Percentiles rank a stretch among this genome's conserved stretches.
phyloP scores from a whole-genome alignment of 805 yeast species.

The Wickerhamiella spandovensis region DNA sequence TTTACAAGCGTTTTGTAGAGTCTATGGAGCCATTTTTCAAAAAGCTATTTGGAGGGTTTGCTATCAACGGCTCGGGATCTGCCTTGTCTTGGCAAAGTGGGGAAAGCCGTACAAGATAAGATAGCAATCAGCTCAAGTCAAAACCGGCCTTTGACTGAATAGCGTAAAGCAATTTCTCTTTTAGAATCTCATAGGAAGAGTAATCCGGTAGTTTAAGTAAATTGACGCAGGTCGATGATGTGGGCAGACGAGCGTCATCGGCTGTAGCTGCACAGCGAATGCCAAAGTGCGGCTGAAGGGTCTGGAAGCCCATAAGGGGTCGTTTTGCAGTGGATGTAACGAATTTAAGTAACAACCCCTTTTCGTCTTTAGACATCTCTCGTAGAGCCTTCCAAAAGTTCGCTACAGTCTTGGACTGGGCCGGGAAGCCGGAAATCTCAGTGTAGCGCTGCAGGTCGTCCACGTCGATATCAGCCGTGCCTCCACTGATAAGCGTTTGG shows the following conservation, averaged over 20 bases:
- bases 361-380: slow-evolving; percentile 46
- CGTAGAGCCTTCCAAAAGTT: slow-evolving; percentile 64
- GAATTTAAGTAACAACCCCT: slow-evolving; percentile 62
- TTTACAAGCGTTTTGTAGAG: too few species aligned
- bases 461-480: slow-evolving; percentile 53
- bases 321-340: slow-evolving; percentile 89
- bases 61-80: too few species aligned
- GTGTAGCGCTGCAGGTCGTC: slow-evolving; percentile 53
- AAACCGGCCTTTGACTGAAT: slow-evolving; percentile 78
- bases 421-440: slow-evolving; percentile 46
- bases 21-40: too few species aligned
- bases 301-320: slow-evolving; percentile 75
- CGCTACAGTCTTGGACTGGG: slow-evolving; percentile 42
- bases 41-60: too few species aligned
- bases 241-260: slow-evolving; percentile 48
- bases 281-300: slow-evolving; percentile 66
- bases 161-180: slow-evolving; percentile 57
- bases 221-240: slow-evolving; percentile 89
- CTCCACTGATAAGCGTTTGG: slow-evolving; percentile 76
- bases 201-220: slow-evolving; percentile 79
- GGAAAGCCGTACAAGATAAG: neutral
- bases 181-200: slow-evolving; percentile 40
- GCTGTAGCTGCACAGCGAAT: slow-evolving; percentile 53
- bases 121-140: slow-evolving; percentile 35
- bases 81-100: neutral